Percentiles rank a stretch among this genome's conserved stretches.
phyloP scores from a whole-genome alignment of 73 alveolate genomes.

The Paramecium bursaria region DNA sequence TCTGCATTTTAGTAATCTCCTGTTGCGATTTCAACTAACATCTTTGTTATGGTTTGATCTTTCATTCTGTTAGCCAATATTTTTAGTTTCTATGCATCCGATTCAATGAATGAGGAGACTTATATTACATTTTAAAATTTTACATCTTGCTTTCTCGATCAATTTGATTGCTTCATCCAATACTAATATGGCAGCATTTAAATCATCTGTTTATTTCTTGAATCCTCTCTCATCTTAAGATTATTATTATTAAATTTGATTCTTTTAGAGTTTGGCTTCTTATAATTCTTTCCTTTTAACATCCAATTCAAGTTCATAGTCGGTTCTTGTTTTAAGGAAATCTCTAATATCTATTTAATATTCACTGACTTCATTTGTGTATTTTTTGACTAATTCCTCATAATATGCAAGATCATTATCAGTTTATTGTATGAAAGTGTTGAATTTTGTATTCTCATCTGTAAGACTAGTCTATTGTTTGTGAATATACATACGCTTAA shows the following conservation, averaged over 20 bases:
- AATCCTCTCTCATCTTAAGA: slow-evolving; percentile 11
- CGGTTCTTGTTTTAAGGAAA: slow-evolving; percentile 27
- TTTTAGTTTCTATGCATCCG: slow-evolving; percentile 11
- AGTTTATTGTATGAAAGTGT: slow-evolving; percentile 11
- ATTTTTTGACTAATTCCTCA: neutral
- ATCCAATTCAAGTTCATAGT: slow-evolving; percentile 15
- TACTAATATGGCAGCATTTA: slow-evolving; percentile 32
- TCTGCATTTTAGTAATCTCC: slow-evolving; percentile 46
- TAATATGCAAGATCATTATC: slow-evolving; percentile 2
- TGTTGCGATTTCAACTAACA: neutral
- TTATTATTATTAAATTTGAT: neutral
- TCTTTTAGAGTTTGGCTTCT: slow-evolving; percentile 26
- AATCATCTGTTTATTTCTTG: slow-evolving; percentile 18
- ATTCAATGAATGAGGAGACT: slow-evolving; percentile 39
- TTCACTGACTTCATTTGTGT: slow-evolving; percentile 43
- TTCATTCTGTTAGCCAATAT: neutral
- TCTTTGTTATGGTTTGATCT: neutral
- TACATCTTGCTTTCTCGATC: slow-evolving; percentile 52
- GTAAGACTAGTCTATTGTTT: neutral
- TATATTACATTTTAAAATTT: neutral
- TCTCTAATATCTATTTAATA: slow-evolving; percentile 39
- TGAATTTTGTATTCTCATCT: slow-evolving; percentile 31
- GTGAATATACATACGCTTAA: slow-evolving; percentile 14
- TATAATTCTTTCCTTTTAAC: slow-evolving; percentile 25
- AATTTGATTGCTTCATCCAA: slow-evolving; percentile 45